phyloP scores from a whole-genome alignment of 2,329 filamentous ascomycete genomes.

The Exophiala spinifera region DNA sequence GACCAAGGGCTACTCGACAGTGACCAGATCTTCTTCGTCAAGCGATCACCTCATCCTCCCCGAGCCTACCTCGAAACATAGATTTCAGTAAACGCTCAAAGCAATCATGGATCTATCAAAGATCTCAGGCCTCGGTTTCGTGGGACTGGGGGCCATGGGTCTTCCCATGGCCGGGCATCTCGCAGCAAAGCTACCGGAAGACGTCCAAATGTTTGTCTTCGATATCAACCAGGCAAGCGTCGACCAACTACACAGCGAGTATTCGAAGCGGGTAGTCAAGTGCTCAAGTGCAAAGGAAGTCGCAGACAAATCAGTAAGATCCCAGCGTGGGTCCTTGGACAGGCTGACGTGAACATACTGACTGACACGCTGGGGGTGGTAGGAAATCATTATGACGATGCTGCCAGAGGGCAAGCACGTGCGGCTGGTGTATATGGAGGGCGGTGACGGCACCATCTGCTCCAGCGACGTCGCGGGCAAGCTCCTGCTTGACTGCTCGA shows the following conservation, averaged over 20 bases:
- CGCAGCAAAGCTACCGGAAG: slow-evolving; percentile 44
- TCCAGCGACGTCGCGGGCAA: slow-evolving; percentile 44
- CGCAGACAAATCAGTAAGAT: slow-evolving; percentile 48
- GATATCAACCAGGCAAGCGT: slow-evolving; percentile 47
- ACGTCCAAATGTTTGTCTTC: slow-evolving; percentile 47
- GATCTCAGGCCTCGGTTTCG: slow-evolving; percentile 41
- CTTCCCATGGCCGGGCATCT: slow-evolving; percentile 53
- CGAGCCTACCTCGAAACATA: background rate
- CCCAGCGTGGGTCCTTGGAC: background rate
- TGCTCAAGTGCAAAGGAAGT: slow-evolving; percentile 48
- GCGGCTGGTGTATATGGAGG: slow-evolving; percentile 44
- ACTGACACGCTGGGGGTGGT: slow-evolving; percentile 5
- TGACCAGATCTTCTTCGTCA: no score
- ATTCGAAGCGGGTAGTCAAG: slow-evolving; percentile 39
- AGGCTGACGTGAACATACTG: background rate
- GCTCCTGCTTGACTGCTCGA: slow-evolving; percentile 55
- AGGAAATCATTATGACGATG: slow-evolving; percentile 40
- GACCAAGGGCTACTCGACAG: no score
- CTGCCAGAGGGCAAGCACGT: slow-evolving; percentile 38
- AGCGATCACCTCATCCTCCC: no score
- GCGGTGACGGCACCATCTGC: slow-evolving; percentile 38
- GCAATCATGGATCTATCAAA: slow-evolving; percentile 18
- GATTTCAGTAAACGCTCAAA: background rate
- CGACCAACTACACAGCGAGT: slow-evolving; percentile 43
- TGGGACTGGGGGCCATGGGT: slow-evolving; percentile 57